A percentile compares a stretch with the other conserved stretches of the same genome.
These are phyloP conservation scores for Carpinus fangiana DNA, from an alignment of 306 rosid genomes.

Conservation along the genomic window DNA sequence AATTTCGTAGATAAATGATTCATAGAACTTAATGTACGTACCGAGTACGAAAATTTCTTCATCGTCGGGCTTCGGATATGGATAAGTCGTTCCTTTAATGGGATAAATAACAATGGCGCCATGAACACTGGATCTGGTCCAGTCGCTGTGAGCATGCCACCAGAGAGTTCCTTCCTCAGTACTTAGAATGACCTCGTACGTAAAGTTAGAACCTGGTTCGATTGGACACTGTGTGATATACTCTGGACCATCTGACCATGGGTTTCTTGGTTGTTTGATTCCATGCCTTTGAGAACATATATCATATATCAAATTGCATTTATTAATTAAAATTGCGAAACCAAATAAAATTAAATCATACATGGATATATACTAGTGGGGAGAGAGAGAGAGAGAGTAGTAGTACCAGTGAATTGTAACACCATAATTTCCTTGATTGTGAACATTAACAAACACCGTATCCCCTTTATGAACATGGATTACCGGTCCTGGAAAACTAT, in stretches of 20 bases:
- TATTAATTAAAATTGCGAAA: too few species aligned
- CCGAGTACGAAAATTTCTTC: constrained; percentile 25
- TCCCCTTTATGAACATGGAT: constrained; percentile 26
- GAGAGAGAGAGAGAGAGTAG: background rate
- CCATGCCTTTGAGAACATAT: constrained; percentile 30
- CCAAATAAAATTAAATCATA: too few species aligned
- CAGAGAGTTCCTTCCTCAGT: constrained; percentile 42
- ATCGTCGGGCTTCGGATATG: constrained; percentile 27
- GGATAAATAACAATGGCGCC: constrained; percentile 31
- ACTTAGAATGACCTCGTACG: constrained; percentile 27
- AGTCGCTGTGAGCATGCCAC: constrained; percentile 50
- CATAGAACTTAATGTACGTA: background rate
- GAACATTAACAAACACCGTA: constrained; percentile 18
- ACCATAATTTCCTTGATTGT: constrained; percentile 18
- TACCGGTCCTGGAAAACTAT: constrained; percentile 19
- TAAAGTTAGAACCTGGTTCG: constrained; percentile 23
- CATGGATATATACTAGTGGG: too few species aligned
- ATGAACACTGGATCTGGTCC: constrained; percentile 39
- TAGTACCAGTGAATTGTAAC: constrained; percentile 15
- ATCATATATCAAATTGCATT: too few species aligned
- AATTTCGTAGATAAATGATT: too few species aligned
- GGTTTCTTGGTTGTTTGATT: constrained; percentile 38
- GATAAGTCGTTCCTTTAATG: constrained; percentile 3
- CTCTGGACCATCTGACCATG: constrained; percentile 46
- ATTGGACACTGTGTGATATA: constrained; percentile 42